Evolutionary conservation across 2,329 filamentous ascomycete species (phyloP).

Genomic region (Cytospora piceae): DNA sequence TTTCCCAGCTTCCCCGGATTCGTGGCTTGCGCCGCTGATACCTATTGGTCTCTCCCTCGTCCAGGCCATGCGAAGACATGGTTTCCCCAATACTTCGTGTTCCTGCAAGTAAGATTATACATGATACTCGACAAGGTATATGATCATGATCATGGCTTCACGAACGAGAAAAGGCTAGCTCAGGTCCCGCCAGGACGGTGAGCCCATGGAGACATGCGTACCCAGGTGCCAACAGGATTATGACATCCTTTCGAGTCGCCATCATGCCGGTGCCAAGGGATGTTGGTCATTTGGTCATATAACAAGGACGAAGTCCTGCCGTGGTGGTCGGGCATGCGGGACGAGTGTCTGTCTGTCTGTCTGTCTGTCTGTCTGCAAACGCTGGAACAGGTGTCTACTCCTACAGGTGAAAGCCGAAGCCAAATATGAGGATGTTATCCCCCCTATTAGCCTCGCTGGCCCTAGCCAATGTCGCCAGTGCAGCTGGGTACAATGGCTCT

Average conservation of each 20-base stretch:
- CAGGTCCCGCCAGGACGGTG: conserved; percentile 13
- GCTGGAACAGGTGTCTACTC: background rate
- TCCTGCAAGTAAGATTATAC: conserved; percentile 8
- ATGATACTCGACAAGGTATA: conserved; percentile 17
- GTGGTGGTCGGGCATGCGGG: background rate
- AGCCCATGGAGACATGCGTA: conserved; percentile 2
- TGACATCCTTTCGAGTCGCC: conserved; percentile 4
- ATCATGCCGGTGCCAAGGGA: conserved; percentile 24
- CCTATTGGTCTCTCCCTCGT: conserved; percentile 7
- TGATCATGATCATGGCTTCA: conserved; percentile 11
- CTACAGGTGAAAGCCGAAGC: background rate
- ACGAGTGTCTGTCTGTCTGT: background rate
- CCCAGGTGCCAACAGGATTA: conserved; percentile 8
- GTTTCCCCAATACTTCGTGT: conserved; percentile 23
- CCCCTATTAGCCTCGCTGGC: conserved; percentile 22
- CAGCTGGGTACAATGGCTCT: conserved; percentile 23
- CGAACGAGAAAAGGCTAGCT: background rate
- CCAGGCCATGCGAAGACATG: conserved; percentile 25
- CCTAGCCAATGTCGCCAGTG: conserved; percentile 25
- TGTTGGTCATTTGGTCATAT: conserved; percentile 8
- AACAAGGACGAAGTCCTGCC: conserved; percentile 2
- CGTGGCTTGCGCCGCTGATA: no score
- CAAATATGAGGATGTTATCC: conserved; percentile 17
- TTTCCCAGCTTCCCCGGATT: no score
- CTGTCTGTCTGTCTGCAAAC: background rate